Evolutionary conservation across 345 rosid species (phyloP).

Genomic region (rapeseed (Brassica napus)): Da-Ae NC_063449.1:38782001-38782500

Average conservation of each 20-base stretch:
- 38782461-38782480: no score
- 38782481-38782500: not conserved
- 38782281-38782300: not conserved
- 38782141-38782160: not conserved
- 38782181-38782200: slow-evolving; percentile 1
- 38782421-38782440: not conserved
- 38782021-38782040: no score
- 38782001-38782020: no score
- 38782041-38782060: no score
- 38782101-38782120: not conserved
- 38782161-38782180: not conserved
- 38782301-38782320: not conserved
- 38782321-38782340: not conserved
- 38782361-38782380: not conserved
- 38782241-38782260: not conserved
- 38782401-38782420: not conserved
- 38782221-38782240: not conserved
- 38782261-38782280: not conserved
- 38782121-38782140: not conserved
- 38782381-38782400: not conserved
- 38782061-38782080: not conserved
- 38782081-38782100: not conserved
- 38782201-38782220: not conserved
- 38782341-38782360: not conserved
- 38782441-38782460: no score